Evolutionary conservation across 2,329 filamentous ascomycete species (phyloP), one percentile per base, ranked within the genome.

Genomic region (Penicillium sp.): DNA sequence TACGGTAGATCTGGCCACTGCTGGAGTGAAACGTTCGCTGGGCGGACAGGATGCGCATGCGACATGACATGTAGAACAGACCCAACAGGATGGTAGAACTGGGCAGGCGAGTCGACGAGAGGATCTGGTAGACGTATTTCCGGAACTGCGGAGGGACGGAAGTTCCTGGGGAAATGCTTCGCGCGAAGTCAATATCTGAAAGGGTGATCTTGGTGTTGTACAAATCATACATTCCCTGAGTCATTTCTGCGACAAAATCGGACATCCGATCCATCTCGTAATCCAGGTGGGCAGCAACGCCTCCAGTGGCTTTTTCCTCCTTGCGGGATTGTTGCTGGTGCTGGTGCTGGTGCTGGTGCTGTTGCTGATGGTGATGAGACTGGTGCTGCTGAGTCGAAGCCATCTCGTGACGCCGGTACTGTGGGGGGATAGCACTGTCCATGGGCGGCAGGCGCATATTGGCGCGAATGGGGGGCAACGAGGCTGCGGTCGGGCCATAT

Each of bases 261-360:
- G 89, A 86, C 90, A 95, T 96, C 69, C 86, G 78, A 67, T 95
- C 89, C 82, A 95, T 91, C 72, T 95, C 90, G 69, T 96, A 96
- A 76, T 95, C 90, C 71, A 96, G 82, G 73, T 94, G 87, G 63
- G 89, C 89, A 61, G 90, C 93, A 35, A 96, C 90, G 61, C 90
- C 90, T 67, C 90, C 90, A 47, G 80, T 80, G n/a, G 80, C 73
- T 67, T 83, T 84, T 58, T 84, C 81, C 59, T 84, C 81, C 67
- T 83, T 84, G 26, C 63, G 66, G 27, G 51, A 63, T 45, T 67
- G 61, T 48, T 70, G 66, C 32, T 55, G 59, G 43, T 66, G 11
- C 26, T n/a, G 43, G 43, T 67, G 60, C 48, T 70, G 66, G 26
- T 54, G 28, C 8, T 38, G 13, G 9, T 24, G 13, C 36, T 33